phyloP scores from a whole-genome alignment of 2,329 filamentous ascomycete genomes.

The Stemphylium beticola region DNA sequence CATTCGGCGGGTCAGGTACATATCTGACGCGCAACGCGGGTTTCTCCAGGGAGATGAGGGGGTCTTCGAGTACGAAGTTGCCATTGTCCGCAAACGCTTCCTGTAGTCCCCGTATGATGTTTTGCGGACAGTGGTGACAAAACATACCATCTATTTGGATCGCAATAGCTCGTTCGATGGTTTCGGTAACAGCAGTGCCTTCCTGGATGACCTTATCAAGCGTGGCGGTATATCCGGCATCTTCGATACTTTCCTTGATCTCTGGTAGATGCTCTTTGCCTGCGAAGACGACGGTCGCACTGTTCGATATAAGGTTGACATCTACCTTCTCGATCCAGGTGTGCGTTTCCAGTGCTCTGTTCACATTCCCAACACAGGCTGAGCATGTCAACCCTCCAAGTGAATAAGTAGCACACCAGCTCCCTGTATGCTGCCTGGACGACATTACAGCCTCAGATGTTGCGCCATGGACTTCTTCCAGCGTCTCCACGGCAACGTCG shows the following conservation, averaged over 20 bases:
- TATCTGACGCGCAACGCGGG: conserved; percentile 77
- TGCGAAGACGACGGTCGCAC: conserved; percentile 56
- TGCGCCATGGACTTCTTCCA: conserved; percentile 27
- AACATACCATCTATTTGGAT: conserved; percentile 54
- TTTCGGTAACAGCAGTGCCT: neutral
- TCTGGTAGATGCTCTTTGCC: conserved; percentile 54
- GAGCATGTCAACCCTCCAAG: conserved; percentile 66
- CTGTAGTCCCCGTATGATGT: conserved; percentile 62
- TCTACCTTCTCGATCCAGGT: conserved; percentile 56
- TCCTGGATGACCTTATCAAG: conserved; percentile 41
- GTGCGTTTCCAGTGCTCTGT: conserved; percentile 53
- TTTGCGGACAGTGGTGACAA: conserved; percentile 54
- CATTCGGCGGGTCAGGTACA: conserved; percentile 66
- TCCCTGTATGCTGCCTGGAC: conserved; percentile 25
- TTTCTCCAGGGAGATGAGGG: conserved; percentile 61
- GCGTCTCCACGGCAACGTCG: conserved; percentile 48
- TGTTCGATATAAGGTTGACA: conserved; percentile 60
- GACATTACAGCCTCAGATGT: neutral
- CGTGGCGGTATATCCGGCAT: conserved; percentile 51
- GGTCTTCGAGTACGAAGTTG: conserved; percentile 60
- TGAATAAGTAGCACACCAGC: conserved; percentile 54
- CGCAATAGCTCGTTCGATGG: conserved; percentile 38
- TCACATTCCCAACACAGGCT: conserved; percentile 60
- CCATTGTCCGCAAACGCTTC: conserved; percentile 53
- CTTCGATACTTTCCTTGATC: conserved; percentile 59